These are phyloP conservation scores for Auricularia heimuer DNA, from an alignment of 768 basidiomycete species.

Conservation along the genomic window DNA sequence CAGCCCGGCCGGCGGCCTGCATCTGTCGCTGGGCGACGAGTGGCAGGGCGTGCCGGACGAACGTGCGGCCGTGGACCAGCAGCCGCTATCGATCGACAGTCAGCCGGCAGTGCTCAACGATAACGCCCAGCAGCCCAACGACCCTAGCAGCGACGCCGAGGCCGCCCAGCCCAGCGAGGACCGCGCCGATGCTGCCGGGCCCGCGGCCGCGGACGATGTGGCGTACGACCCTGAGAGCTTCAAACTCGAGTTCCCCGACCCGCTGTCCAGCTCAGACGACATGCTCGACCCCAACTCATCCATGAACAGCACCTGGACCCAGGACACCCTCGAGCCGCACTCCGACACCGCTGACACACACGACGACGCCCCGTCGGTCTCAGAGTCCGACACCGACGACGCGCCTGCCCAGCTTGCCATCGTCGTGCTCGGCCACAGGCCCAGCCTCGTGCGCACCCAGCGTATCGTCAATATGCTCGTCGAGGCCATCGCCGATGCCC, in stretches of 20 bases:
- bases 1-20: slow-evolving; percentile 25
- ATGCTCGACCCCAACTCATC: background rate
- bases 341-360: background rate
- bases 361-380: background rate
- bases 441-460: background rate
- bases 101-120: background rate
- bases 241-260: background rate
- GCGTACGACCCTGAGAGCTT: background rate
- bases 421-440: background rate
- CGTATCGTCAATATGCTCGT: slow-evolving; percentile 1
- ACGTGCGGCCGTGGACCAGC: background rate
- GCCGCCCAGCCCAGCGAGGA: background rate
- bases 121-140: background rate
- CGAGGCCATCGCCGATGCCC: background rate
- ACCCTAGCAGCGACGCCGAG: background rate
- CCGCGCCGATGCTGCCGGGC: background rate
- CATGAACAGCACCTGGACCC: background rate
- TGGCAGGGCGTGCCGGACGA: background rate
- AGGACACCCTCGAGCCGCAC: too few relatives aligned
- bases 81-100: background rate
- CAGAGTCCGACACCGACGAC: background rate
- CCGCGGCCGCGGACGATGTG: background rate
- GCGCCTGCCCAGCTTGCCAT: background rate
- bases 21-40: background rate
- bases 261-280: background rate